phyloP scores from a whole-genome alignment of 768 basidiomycete genomes.

The Neoboletus magnificus region DNA sequence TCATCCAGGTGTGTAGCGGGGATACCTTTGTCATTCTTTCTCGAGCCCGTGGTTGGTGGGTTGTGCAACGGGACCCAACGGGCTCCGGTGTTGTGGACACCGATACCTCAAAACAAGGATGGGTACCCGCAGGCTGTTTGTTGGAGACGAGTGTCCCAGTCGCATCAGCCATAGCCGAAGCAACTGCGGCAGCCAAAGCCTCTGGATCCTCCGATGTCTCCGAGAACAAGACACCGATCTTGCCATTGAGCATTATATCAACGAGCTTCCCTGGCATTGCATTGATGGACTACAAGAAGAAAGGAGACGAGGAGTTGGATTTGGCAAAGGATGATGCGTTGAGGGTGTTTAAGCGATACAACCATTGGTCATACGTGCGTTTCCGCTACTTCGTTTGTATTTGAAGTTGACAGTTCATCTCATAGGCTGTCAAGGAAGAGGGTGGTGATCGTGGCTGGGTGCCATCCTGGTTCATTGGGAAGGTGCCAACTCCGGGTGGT shows the following conservation, averaged over 20 bases:
- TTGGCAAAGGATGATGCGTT: constrained; percentile 84
- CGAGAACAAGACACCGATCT: constrained; percentile 68
- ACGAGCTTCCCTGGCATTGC: constrained; percentile 96
- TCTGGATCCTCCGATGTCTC: constrained; percentile 40
- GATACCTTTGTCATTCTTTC: constrained; percentile 93
- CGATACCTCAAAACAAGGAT: constrained; percentile 81
- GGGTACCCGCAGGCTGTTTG: constrained; percentile 97
- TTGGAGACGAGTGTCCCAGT: constrained; percentile 92
- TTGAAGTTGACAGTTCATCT: constrained; percentile 5
- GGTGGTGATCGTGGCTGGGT: constrained; percentile 97
- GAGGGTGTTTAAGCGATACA: constrained; percentile 95
- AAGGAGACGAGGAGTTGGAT: constrained; percentile 90
- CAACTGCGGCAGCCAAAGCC: constrained; percentile 58
- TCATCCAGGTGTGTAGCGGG: constrained; percentile 48
- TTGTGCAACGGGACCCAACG: constrained; percentile 90
- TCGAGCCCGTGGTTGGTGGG: constrained; percentile 98
- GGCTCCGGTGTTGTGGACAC: constrained; percentile 77
- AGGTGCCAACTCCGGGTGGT: constrained; percentile 50
- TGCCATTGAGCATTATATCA: constrained; percentile 90
- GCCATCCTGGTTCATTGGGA: constrained; percentile 96
- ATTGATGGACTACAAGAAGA: constrained; percentile 93
- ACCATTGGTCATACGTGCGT: constrained; percentile 92
- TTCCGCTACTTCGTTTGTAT: neutral
- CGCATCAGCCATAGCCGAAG: constrained; percentile 81
- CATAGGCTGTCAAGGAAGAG: constrained; percentile 87